Percentiles rank a stretch among this genome's conserved stretches.
Evolutionary conservation across 1,284 basidiomycete genomes (phyloP).

Genomic region (Fomitopsis betulina): DNA sequence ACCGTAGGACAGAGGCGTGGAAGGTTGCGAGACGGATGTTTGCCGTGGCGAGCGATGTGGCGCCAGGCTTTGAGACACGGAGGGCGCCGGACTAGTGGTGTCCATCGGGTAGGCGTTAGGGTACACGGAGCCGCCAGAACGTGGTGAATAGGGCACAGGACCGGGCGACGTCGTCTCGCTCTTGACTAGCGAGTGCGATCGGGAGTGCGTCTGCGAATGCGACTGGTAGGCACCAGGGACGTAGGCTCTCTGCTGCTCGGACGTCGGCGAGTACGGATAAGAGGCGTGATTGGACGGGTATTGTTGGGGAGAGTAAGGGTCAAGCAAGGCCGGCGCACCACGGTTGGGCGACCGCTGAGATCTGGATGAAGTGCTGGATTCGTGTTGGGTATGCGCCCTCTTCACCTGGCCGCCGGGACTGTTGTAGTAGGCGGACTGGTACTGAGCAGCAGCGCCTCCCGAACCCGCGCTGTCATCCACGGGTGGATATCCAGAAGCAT

Average conservation of each 20-base stretch:
- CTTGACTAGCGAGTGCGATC: conserved; percentile 56
- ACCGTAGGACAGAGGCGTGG: conserved; percentile 63
- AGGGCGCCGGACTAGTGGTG: conserved; percentile 55
- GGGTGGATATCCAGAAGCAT: conserved; percentile 54
- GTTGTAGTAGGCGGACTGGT: conserved; percentile 63
- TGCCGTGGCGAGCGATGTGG: conserved; percentile 43
- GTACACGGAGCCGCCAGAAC: conserved; percentile 33
- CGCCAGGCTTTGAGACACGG: conserved; percentile 39
- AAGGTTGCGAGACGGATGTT: conserved; percentile 55
- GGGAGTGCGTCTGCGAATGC: conserved; percentile 56
- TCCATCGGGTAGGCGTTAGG: conserved; percentile 47
- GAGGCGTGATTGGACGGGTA: conserved; percentile 50
- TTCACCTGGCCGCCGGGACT: conserved; percentile 45
- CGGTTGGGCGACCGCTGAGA: conserved; percentile 59
- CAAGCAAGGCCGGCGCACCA: conserved; percentile 44
- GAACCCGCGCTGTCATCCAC: conserved; percentile 39
- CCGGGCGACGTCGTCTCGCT: conserved; percentile 50
- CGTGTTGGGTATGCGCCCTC: conserved; percentile 50
- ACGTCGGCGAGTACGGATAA: conserved; percentile 46
- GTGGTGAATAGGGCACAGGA: conserved; percentile 48
- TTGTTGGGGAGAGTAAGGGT: conserved; percentile 63
- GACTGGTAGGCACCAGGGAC: conserved; percentile 39
- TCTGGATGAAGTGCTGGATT: conserved; percentile 42
- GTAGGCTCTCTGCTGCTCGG: conserved; percentile 40
- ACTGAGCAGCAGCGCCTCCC: conserved; percentile 38